Evolutionary conservation across 169 alveolate species (phyloP).

Genomic region (Fabrea salina): DNA sequence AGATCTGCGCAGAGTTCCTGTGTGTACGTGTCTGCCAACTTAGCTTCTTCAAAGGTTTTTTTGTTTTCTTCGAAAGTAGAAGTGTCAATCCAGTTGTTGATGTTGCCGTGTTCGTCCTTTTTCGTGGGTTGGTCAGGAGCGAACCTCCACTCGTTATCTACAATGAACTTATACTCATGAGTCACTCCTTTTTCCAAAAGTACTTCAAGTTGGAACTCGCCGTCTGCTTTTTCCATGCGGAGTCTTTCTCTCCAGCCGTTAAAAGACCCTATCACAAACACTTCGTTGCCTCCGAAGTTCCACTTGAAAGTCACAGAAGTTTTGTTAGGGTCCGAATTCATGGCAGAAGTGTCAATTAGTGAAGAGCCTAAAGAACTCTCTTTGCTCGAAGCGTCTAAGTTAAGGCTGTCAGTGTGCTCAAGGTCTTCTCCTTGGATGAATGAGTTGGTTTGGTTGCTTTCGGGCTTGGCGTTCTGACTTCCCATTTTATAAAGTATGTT

Average conservation of each 20-base stretch:
- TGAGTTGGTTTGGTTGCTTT: constrained; percentile 31
- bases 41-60: neutral
- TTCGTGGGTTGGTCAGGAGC: constrained; percentile 64
- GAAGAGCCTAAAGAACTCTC: constrained; percentile 26
- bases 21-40: constrained; percentile 6
- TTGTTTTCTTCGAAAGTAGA: constrained; percentile 29
- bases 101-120: constrained; percentile 66
- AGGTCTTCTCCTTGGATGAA: constrained; percentile 23
- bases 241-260: constrained; percentile 61
- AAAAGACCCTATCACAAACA: constrained; percentile 63
- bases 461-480: neutral
- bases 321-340: constrained; percentile 3
- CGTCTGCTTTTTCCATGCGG: constrained; percentile 56
- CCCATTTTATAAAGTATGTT: too few species aligned
- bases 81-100: constrained; percentile 66
- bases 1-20: constrained; percentile 28
- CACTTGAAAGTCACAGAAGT: constrained; percentile 47
- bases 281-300: constrained; percentile 70
- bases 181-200: constrained; percentile 45
- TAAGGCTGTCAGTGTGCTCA: constrained; percentile 4
- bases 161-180: constrained; percentile 71
- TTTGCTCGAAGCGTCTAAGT: constrained; percentile 4
- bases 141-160: constrained; percentile 76
- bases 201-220: constrained; percentile 36
- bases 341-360: neutral